A percentile compares a stretch with the other conserved stretches of the same genome.
These are phyloP conservation scores for Arctium minus DNA, from an alignment of 129 eudicot species.

Conservation along the genomic window DNA sequence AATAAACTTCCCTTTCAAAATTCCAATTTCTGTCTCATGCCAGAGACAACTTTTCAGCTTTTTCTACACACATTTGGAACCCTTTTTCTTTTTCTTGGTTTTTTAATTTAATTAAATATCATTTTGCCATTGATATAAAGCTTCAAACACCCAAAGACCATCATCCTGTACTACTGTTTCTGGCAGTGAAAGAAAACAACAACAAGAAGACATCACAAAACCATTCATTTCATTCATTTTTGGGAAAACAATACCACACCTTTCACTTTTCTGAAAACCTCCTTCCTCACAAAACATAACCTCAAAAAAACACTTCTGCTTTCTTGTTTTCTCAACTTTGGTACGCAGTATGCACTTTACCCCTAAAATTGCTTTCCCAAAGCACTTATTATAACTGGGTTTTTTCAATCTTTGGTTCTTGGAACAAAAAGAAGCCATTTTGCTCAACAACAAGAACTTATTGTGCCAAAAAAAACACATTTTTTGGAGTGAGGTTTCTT, in stretches of 20 bases:
- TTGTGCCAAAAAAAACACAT: too few relatives aligned
- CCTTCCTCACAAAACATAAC: neutral
- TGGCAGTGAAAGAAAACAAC: neutral
- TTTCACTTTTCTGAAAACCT: neutral
- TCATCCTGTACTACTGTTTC: slow-evolving; percentile 13
- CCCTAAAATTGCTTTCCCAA: slow-evolving; percentile 8
- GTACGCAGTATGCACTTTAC: neutral
- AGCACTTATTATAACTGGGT: slow-evolving; percentile 13
- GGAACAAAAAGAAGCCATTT: slow-evolving; percentile 7
- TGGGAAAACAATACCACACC: neutral
- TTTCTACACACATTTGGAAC: slow-evolving; percentile 20
- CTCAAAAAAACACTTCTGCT: neutral
- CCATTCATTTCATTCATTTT: neutral
- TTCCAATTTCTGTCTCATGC: neutral
- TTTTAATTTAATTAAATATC: neutral
- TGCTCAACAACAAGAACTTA: neutral
- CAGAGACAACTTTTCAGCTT: slow-evolving; percentile 10
- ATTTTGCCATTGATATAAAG: slow-evolving; percentile 1
- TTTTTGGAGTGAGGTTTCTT: slow-evolving; percentile 4
- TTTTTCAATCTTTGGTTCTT: neutral
- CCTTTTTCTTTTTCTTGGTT: slow-evolving; percentile 8
- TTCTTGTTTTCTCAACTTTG: slow-evolving; percentile 15
- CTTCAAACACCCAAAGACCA: neutral
- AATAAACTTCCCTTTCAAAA: neutral
- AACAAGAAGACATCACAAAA: slow-evolving; percentile 14